Conservation (phyloP, 148 eudicot genomes). For the Nepenthes mirabilis region DNA sequence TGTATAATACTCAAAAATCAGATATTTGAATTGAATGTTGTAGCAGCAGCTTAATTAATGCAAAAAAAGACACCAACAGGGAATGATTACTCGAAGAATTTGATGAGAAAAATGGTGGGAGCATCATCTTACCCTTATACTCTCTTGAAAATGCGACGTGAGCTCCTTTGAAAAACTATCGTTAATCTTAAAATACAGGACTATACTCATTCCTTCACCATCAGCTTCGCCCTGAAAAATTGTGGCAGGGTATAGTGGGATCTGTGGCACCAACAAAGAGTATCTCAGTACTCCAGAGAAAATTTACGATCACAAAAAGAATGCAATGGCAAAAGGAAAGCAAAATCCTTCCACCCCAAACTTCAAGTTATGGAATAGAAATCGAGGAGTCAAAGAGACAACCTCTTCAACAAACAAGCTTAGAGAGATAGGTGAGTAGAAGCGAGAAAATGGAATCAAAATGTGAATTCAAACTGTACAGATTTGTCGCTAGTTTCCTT, state of each 20-base stretch:
- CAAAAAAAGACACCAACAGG: no score
- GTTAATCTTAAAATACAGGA: conserved; percentile 73
- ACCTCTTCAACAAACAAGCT: no score
- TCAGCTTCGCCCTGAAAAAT: conserved; percentile 77
- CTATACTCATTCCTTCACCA: conserved; percentile 86
- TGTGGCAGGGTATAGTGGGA: conserved; percentile 74
- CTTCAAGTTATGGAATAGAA: not conserved
- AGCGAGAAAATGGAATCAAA: no score
- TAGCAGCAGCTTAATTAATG: no score
- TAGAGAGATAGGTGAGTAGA: no score
- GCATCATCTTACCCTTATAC: conserved; percentile 48
- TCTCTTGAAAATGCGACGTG: conserved; percentile 61
- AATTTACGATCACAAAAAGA: not conserved
- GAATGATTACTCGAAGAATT: no score
- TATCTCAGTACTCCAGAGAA: not conserved
- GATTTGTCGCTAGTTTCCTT: no score
- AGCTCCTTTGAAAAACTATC: conserved; percentile 68
- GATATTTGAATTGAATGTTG: not conserved
- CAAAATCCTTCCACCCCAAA: not conserved
- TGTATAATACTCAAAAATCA: not conserved
- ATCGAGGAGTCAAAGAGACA: not conserved
- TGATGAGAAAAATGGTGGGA: not conserved
- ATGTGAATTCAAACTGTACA: no score
- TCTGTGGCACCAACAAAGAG: conserved; percentile 21
- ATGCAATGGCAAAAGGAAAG: not conserved